Conservation (phyloP, 1,284 basidiomycete species). For the Pseudozyma flocculosa region DNA sequence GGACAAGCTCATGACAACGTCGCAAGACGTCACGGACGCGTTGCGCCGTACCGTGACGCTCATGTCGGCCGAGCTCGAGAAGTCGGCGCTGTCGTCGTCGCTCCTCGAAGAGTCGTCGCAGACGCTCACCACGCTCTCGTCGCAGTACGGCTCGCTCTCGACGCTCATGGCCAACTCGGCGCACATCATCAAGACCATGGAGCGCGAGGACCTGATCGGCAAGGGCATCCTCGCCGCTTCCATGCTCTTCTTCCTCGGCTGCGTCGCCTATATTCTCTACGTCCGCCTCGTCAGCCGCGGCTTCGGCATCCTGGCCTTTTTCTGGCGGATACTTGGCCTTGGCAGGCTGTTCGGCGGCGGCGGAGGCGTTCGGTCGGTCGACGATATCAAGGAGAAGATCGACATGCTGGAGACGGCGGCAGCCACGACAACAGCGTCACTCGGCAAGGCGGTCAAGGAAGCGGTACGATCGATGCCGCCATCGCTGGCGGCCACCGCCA, state of each 20-base stretch:
- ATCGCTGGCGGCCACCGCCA: neutral
- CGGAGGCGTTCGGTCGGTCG: conserved; percentile 1
- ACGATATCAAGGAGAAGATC: conserved; percentile 26
- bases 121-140: conserved; percentile 36
- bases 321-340: conserved; percentile 29
- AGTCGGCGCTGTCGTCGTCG: conserved; percentile 51
- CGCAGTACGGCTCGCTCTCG: conserved; percentile 49
- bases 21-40: conserved; percentile 50
- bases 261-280: conserved; percentile 53
- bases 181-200: conserved; percentile 53
- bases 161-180: conserved; percentile 48
- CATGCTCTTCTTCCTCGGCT: conserved; percentile 48
- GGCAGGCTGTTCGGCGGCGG: conserved; percentile 20
- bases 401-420: conserved; percentile 6
- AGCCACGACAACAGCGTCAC: conserved; percentile 1
- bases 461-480: neutral
- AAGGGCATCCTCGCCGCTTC: conserved; percentile 36
- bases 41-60: conserved; percentile 49
- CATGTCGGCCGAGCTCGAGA: conserved; percentile 54
- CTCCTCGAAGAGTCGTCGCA: conserved; percentile 53
- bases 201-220: conserved; percentile 51
- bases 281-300: conserved; percentile 48
- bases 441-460: neutral
- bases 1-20: conserved; percentile 49
- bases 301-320: conserved; percentile 35